Percentiles rank a stretch among this genome's conserved stretches.
Conservation (phyloP, 371 early-diverging fungal species). For the Lichtheimia corymbifera region DNA sequence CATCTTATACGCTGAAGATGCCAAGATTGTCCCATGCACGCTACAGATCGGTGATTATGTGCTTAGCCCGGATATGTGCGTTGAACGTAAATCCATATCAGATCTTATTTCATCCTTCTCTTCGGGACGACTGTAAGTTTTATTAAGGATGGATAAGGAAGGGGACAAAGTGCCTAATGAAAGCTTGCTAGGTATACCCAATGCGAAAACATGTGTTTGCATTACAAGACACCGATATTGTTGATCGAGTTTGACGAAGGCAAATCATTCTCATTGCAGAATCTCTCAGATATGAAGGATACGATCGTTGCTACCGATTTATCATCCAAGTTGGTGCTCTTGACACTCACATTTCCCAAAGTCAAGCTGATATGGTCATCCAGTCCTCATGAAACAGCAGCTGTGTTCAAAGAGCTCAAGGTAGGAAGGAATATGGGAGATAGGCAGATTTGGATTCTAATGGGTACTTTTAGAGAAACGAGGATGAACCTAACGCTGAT, state of each 20-base stretch:
- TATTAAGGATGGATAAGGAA: no score
- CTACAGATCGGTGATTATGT: slow-evolving; percentile 96
- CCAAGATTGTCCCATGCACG: slow-evolving; percentile 82
- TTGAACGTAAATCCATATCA: slow-evolving; percentile 93
- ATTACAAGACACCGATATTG: slow-evolving; percentile 82
- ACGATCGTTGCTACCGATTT: slow-evolving; percentile 63
- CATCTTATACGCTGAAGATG: slow-evolving; percentile 79
- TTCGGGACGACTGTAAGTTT: slow-evolving; percentile 84
- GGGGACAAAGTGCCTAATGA: neutral
- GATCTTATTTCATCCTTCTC: slow-evolving; percentile 88
- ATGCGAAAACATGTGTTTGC: slow-evolving; percentile 84
- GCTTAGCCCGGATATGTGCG: slow-evolving; percentile 82
- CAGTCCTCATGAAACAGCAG: slow-evolving; percentile 83
- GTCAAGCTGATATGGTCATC: slow-evolving; percentile 90
- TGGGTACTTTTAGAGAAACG: slow-evolving; percentile 32
- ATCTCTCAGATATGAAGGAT: slow-evolving; percentile 54
- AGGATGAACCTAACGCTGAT: slow-evolving; percentile 73
- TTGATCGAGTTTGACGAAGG: slow-evolving; percentile 94
- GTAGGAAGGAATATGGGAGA: slow-evolving; percentile 29
- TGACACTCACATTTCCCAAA: slow-evolving; percentile 86
- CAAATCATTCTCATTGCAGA: slow-evolving; percentile 77
- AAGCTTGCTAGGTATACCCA: slow-evolving; percentile 72
- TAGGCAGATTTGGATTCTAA: neutral
- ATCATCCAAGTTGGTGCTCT: slow-evolving; percentile 75
- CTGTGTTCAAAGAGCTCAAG: slow-evolving; percentile 90